Base-by-base conservation (phyloP, 805 yeast genomes). In the Ogataea saltuana region DNA sequence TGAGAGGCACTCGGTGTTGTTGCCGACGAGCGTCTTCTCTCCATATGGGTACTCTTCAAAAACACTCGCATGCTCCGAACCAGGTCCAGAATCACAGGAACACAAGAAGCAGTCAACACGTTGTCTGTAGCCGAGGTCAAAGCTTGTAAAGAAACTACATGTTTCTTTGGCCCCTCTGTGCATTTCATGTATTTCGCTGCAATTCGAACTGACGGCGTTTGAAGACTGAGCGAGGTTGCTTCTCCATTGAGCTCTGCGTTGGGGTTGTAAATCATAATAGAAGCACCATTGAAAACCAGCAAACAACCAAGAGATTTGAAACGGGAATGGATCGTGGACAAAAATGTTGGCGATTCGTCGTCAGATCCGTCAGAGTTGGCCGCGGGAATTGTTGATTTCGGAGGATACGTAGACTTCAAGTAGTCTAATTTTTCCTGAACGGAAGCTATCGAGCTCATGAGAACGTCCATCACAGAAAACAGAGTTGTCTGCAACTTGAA, bases 131-230 rank as follows among this genome's bases (percentile, higher is more conserved):
- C 73, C 13, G 86, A 76, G 9, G 86, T 79, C 8, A 73, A 61
- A 1, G 84, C 68, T 44, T 84, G 85, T 20, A 75, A 62, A 16
- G 72, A 68, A 17, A 82, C 53, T 18, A 49, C 56, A 53, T 76
- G 85, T 36, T 69, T 72, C 41, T 69, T 71, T 0, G 47, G 30
- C 0, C 67, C 69, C 6, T 39, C 22, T 0, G 57, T 44, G 27
- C 66, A 65, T 49, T 71, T 74, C 3, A 61, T 58, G 56, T 87
- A 88, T 44, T 74, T 78, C 0, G 81, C 53, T 2, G 74, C 71
- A 5, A 85, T 70, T 38, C 70, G 70, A 1, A 90, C 78, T 1
- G 87, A 84, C 0, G 98, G 98, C 0, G 96, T 78, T 40, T 77
- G 84, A 19, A 90, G 63, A 20, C 71, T 74, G 12, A 90, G 68